Evolutionary conservation across 108 stramenopile genomes (phyloP).

Genomic region (Pseudonitzschia multiseries): DNA sequence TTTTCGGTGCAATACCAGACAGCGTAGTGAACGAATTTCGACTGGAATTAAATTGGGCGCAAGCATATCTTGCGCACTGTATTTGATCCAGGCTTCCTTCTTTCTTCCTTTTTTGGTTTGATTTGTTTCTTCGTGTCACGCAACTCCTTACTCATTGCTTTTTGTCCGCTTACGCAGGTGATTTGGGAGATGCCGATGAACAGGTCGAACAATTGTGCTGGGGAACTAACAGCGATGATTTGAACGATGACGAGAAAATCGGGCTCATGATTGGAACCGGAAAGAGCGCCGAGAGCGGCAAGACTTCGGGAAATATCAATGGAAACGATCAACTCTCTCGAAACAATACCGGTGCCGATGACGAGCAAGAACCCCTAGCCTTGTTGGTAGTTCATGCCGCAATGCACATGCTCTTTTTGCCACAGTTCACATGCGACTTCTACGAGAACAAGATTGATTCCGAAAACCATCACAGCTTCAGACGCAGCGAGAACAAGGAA

Average conservation of each 20-base stretch:
- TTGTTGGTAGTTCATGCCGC: conserved; percentile 85
- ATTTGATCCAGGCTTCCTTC: neutral
- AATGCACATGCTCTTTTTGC: conserved; percentile 68
- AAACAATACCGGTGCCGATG: conserved; percentile 38
- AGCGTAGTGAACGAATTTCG: neutral
- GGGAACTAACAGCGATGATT: conserved; percentile 50
- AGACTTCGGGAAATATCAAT: conserved; percentile 6
- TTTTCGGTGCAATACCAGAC: neutral
- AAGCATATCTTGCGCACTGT: too few species aligned
- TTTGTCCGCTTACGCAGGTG: conserved; percentile 40
- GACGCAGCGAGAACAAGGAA: conserved; percentile 40
- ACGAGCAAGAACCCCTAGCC: conserved; percentile 86
- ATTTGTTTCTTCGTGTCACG: neutral
- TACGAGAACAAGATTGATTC: conserved; percentile 61
- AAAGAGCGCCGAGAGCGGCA: neutral
- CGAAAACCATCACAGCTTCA: conserved; percentile 6
- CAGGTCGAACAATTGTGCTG: conserved; percentile 84
- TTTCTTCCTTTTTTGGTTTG: too few species aligned
- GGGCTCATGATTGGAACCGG: conserved; percentile 50
- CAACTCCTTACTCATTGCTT: neutral
- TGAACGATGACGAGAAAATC: conserved; percentile 53
- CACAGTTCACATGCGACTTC: conserved; percentile 92
- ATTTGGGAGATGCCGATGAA: conserved; percentile 74
- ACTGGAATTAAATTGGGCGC: neutral
- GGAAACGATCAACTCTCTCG: neutral